Conservation (phyloP, 2,329 filamentous ascomycete genomes). For the Davidsoniella eucalypti region DNA sequence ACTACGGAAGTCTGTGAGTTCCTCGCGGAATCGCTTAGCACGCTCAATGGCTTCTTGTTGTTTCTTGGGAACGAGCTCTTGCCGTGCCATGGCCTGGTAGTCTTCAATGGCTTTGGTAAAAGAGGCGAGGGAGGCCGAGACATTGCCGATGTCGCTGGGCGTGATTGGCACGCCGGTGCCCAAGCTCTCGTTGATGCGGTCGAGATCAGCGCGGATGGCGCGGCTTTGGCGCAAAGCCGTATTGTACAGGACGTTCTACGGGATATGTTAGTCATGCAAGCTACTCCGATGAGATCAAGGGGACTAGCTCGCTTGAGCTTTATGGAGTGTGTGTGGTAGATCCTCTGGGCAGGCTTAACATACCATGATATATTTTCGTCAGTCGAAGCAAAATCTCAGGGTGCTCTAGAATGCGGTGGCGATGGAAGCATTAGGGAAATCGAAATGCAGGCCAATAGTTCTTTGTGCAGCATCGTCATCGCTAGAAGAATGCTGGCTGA, state of each 20-base stretch:
- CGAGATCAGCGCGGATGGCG: constrained; percentile 60
- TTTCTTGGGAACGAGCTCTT: constrained; percentile 81
- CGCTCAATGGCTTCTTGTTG: constrained; percentile 80
- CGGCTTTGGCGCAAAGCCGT: constrained; percentile 72
- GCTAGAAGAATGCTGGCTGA: no score
- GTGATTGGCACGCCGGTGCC: constrained; percentile 46
- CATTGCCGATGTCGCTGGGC: constrained; percentile 41
- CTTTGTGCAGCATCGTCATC: no score
- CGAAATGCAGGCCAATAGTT: no score
- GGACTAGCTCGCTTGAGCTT: no score
- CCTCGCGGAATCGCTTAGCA: constrained; percentile 67
- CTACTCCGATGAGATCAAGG: no score
- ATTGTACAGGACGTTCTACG: constrained; percentile 64
- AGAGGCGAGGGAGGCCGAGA: constrained; percentile 60
- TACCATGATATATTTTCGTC: no score
- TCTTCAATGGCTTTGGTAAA: constrained; percentile 86
- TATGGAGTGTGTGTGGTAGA: no score
- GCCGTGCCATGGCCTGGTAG: constrained; percentile 69
- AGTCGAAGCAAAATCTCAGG: no score
- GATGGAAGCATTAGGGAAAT: no score
- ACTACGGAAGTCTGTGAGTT: constrained; percentile 63
- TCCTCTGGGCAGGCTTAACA: no score
- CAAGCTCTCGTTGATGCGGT: constrained; percentile 44
- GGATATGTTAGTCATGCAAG: not conserved
- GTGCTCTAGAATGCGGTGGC: no score